phyloP scores from a whole-genome alignment of 176 grass and related monocot genomes.

The Oryza longistaminata region DNA sequence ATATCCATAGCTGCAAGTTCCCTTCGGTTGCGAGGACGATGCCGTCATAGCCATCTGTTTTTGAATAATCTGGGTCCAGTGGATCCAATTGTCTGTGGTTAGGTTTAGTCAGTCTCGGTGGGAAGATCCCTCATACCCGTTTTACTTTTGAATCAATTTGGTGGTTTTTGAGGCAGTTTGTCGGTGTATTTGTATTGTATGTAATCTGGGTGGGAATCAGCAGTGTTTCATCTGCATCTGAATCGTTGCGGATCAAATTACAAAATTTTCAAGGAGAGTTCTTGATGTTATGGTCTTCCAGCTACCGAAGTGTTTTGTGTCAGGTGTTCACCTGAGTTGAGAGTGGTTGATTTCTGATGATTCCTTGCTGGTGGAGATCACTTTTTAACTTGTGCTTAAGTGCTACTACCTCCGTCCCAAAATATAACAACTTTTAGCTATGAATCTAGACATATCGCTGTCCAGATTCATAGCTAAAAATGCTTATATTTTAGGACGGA shows the following conservation, averaged over 20 bases:
- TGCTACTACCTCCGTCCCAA: no score
- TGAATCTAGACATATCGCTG: no score
- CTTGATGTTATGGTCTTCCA: not conserved
- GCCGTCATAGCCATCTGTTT: slow-evolving; percentile 34
- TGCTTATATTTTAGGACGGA: no score
- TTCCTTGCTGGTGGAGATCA: not conserved
- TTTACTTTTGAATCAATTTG: not conserved
- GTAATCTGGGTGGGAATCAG: slow-evolving; percentile 31
- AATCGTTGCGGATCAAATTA: slow-evolving; percentile 10
- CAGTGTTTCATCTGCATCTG: slow-evolving; percentile 39
- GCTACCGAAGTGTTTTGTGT: not conserved
- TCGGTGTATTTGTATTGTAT: slow-evolving; percentile 34
- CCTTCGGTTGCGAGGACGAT: slow-evolving; percentile 27
- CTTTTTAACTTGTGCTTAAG: no score
- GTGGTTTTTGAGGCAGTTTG: slow-evolving; percentile 43
- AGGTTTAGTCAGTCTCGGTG: slow-evolving; percentile 30
- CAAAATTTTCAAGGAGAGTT: not conserved
- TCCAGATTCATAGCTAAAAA: no score
- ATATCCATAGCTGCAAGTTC: not conserved
- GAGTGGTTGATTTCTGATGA: not conserved
- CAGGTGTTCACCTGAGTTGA: not conserved
- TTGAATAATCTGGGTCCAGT: slow-evolving; percentile 41
- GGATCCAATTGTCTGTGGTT: slow-evolving; percentile 12
- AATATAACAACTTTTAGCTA: no score
- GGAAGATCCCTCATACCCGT: not conserved